Conservation (phyloP, 1,284 basidiomycete genomes). For the Apiotrichum akiyoshidainum region DNA sequence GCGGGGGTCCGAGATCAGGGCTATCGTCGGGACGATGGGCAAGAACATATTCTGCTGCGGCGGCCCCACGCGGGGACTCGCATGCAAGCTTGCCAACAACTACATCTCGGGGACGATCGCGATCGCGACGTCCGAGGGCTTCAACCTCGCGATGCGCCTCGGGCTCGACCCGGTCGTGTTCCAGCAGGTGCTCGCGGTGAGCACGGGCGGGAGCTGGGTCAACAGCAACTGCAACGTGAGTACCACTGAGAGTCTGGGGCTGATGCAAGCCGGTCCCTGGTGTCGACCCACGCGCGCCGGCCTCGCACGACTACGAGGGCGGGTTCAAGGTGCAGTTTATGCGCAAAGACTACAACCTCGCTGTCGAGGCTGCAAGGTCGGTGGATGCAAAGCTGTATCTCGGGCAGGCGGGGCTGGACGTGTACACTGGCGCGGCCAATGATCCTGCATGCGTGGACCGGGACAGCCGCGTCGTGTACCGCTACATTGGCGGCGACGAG, state of each 20-base stretch:
- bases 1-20: neutral
- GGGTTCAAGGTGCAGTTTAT: slow-evolving; percentile 16
- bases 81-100: slow-evolving; percentile 15
- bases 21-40: slow-evolving; percentile 8
- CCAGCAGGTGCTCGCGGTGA: slow-evolving; percentile 2
- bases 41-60: slow-evolving; percentile 13
- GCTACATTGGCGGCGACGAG: slow-evolving; percentile 10
- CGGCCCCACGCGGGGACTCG: slow-evolving; percentile 12
- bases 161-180: slow-evolving; percentile 11
- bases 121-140: slow-evolving; percentile 15
- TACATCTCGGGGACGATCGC: slow-evolving; percentile 18
- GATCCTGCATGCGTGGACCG: slow-evolving; percentile 10
- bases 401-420: slow-evolving; percentile 8
- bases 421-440: slow-evolving; percentile 2
- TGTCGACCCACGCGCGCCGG: slow-evolving; percentile 5
- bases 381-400: slow-evolving; percentile 5
- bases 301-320: slow-evolving; percentile 5
- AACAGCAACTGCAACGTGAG: slow-evolving; percentile 10
- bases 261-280: slow-evolving; percentile 8
- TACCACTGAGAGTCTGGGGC: neutral
- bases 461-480: slow-evolving; percentile 11
- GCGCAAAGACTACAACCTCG: slow-evolving; percentile 13
- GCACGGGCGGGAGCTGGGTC: slow-evolving; percentile 12
- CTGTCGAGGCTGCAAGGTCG: neutral
- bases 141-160: slow-evolving; percentile 15